Evolutionary conservation across 495 filamentous ascomycete genomes (phyloP).

Genomic region (Zalerion maritima): DNA sequence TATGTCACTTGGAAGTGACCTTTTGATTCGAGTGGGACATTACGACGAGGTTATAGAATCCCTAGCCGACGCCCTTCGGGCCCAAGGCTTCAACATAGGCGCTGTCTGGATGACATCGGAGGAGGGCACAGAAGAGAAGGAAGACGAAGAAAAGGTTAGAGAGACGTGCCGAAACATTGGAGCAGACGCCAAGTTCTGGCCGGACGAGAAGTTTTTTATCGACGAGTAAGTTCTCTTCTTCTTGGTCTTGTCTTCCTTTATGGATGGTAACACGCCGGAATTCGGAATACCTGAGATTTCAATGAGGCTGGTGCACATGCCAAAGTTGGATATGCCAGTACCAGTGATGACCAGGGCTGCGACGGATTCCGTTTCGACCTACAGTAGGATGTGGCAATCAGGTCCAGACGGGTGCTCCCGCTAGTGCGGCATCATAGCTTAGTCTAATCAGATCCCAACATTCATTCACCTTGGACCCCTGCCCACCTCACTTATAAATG

Average conservation of each 20-base stretch:
- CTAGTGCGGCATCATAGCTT: too few species aligned
- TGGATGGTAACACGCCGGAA: too few species aligned
- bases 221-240: constrained; percentile 43
- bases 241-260: neutral
- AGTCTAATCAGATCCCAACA: too few species aligned
- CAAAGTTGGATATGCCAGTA: too few species aligned
- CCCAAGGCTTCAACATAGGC: constrained; percentile 28
- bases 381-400: too few species aligned
- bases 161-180: constrained; percentile 29
- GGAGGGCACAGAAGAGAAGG: constrained; percentile 48
- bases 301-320: too few species aligned
- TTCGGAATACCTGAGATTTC: too few species aligned
- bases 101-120: constrained; percentile 56
- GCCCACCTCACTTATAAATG: constrained; percentile 1
- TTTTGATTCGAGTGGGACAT: constrained; percentile 48
- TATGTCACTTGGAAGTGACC: constrained; percentile 36
- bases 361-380: too few species aligned
- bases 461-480: too few species aligned
- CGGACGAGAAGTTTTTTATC: constrained; percentile 60
- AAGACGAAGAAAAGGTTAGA: constrained; percentile 39
- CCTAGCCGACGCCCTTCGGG: constrained; percentile 32
- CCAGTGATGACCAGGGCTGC: too few species aligned
- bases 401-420: too few species aligned
- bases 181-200: constrained; percentile 43
- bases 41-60: constrained; percentile 35